A percentile compares a stretch with the other conserved stretches of the same genome.
Evolutionary conservation across 768 basidiomycete species (phyloP).

Genomic region (Hebeloma cylindrosporum): DNA sequence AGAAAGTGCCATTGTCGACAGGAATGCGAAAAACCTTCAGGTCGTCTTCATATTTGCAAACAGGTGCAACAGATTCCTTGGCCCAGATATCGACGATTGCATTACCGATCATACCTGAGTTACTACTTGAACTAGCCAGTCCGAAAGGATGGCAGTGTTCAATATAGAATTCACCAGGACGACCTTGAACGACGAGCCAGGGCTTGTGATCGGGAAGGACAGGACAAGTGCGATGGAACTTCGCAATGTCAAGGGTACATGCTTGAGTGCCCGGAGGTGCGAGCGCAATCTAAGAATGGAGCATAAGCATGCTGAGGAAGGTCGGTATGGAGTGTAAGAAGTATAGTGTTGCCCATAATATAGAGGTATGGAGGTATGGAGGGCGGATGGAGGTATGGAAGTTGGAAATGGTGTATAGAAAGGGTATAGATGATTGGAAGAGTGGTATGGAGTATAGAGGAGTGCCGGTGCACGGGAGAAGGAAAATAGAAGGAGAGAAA

Average conservation of each 20-base stretch:
- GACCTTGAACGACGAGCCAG: constrained; percentile 31
- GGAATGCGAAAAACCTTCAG: constrained; percentile 22
- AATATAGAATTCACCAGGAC: constrained; percentile 26
- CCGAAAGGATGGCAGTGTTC: constrained; percentile 34
- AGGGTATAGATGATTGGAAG: background rate
- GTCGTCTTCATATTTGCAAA: constrained; percentile 14
- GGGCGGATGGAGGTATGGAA: background rate
- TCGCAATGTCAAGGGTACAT: constrained; percentile 30
- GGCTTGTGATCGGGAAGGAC: constrained; percentile 32
- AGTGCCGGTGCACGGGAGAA: background rate
- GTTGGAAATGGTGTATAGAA: background rate
- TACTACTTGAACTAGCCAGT: constrained; percentile 27
- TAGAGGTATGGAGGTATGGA: background rate
- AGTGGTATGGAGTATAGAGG: background rate
- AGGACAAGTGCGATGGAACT: constrained; percentile 34
- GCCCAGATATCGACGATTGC: constrained; percentile 24
- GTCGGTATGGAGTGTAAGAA: background rate
- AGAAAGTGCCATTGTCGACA: constrained; percentile 1
- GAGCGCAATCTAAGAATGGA: constrained; percentile 24
- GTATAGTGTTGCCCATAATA: constrained; percentile 18
- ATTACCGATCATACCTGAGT: constrained; percentile 30
- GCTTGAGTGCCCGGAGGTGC: constrained; percentile 32
- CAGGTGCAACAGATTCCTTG: background rate
- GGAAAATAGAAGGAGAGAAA: constrained; percentile 3
- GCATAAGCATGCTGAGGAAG: too few relatives aligned